phyloP scores from a whole-genome alignment of 2,329 filamentous ascomycete species.

The Epichloe sp. region DNA sequence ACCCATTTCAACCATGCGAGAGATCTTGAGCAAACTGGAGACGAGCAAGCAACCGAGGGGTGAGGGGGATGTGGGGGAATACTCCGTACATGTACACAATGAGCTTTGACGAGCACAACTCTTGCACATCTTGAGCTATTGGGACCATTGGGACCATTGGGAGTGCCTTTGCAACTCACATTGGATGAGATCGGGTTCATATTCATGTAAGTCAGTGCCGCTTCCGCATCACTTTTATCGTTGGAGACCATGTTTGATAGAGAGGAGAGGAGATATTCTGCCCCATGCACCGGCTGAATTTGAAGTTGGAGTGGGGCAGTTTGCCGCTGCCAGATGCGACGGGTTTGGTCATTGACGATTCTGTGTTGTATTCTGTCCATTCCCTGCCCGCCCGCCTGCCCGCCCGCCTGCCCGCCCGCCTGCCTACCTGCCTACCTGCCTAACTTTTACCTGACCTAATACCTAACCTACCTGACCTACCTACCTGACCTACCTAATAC shows the following conservation, averaged over 20 bases:
- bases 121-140: background rate
- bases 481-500: too few relatives aligned
- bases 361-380: background rate
- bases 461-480: too few relatives aligned
- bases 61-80: background rate
- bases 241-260: background rate
- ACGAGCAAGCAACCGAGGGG: background rate
- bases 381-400: background rate
- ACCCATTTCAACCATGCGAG: constrained; percentile 4
- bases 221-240: background rate
- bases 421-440: too few relatives aligned
- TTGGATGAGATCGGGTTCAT: too few relatives aligned
- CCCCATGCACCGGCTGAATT: background rate
- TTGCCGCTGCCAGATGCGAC: constrained; percentile 3
- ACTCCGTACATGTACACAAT: too few relatives aligned
- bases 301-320: background rate
- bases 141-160: background rate
- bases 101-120: constrained; percentile 3
- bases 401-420: background rate
- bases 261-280: background rate
- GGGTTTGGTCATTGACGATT: constrained; percentile 1
- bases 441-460: too few relatives aligned
- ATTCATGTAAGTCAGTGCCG: background rate
- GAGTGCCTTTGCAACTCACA: background rate
- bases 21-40: background rate